phyloP scores from a whole-genome alignment of 139 green algal genomes.

The Coelastrella sp. region DNA sequence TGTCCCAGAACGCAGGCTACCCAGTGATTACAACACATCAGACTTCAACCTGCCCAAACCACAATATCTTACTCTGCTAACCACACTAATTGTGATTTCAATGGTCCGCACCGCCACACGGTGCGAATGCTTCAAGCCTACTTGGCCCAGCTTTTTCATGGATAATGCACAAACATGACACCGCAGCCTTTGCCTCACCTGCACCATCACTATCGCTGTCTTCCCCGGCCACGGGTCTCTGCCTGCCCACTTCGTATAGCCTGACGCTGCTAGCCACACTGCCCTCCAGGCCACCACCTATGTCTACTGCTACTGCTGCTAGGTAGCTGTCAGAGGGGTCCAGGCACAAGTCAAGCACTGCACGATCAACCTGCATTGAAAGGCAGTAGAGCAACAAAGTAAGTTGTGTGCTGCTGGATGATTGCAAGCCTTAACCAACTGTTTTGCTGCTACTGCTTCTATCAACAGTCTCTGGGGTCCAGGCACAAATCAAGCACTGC shows the following conservation, averaged over 20 bases:
- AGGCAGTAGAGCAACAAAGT: no score
- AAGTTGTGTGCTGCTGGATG: no score
- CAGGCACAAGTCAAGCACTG: constrained; percentile 74
- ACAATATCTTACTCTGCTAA: no score
- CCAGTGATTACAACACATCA: no score
- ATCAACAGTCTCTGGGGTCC: constrained; percentile 72
- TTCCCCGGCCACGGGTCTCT: constrained; percentile 42
- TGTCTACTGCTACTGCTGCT: constrained; percentile 71
- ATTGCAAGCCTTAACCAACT: no score
- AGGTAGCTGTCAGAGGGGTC: constrained; percentile 73
- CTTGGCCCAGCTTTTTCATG: no score
- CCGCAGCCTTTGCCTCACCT: neutral
- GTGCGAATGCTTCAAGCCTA: no score
- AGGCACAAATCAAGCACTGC: constrained; percentile 76
- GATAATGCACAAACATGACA: no score
- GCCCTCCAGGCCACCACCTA: constrained; percentile 47
- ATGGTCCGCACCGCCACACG: no score
- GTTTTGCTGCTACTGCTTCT: constrained; percentile 66
- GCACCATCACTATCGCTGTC: constrained; percentile 54
- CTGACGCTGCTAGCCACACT: constrained; percentile 49
- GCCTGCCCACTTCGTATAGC: constrained; percentile 72
- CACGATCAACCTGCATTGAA: constrained; percentile 64
- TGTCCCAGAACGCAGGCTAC: no score
- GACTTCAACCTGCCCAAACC: no score
- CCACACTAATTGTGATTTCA: no score